phyloP scores from a whole-genome alignment of 1,284 basidiomycete genomes.

The Porodaedalea pini region DNA sequence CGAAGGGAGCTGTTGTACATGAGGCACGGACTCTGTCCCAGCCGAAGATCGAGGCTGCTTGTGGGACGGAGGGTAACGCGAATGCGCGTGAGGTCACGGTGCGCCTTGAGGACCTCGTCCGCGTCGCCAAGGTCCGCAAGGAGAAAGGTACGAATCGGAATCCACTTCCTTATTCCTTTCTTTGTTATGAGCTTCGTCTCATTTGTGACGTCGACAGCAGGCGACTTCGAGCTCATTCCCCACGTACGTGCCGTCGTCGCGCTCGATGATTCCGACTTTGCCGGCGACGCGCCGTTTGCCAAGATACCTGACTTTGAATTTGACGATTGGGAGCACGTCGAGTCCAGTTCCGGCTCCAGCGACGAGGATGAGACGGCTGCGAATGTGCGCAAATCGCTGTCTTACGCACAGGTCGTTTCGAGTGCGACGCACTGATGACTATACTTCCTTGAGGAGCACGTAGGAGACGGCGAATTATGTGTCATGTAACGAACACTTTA shows the following conservation, averaged over 20 bases:
- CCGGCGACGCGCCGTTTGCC: background rate
- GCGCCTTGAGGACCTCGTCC: constrained; percentile 13
- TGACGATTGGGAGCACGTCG: constrained; percentile 20
- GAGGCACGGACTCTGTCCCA: background rate
- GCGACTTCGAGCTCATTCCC: constrained; percentile 17
- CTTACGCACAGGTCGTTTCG: constrained; percentile 18
- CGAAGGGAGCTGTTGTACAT: background rate
- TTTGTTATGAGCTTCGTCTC: background rate
- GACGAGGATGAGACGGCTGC: constrained; percentile 18
- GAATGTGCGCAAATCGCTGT: constrained; percentile 11
- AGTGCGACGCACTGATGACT: background rate
- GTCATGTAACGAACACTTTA: too few relatives aligned
- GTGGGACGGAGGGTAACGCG: background rate
- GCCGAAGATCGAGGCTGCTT: background rate
- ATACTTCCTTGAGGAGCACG: too few relatives aligned
- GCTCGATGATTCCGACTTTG: constrained; percentile 17
- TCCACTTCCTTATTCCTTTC: background rate
- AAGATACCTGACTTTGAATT: background rate
- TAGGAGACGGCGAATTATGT: too few relatives aligned
- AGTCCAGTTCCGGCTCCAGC: constrained; percentile 10
- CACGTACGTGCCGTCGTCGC: constrained; percentile 16
- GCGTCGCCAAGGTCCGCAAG: constrained; percentile 14
- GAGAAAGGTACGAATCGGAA: constrained; percentile 11
- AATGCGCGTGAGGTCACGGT: background rate
- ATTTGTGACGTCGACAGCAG: constrained; percentile 5